phyloP scores from a whole-genome alignment of 371 early-diverging fungal genomes.

The Phascolomyces articulosus region DNA sequence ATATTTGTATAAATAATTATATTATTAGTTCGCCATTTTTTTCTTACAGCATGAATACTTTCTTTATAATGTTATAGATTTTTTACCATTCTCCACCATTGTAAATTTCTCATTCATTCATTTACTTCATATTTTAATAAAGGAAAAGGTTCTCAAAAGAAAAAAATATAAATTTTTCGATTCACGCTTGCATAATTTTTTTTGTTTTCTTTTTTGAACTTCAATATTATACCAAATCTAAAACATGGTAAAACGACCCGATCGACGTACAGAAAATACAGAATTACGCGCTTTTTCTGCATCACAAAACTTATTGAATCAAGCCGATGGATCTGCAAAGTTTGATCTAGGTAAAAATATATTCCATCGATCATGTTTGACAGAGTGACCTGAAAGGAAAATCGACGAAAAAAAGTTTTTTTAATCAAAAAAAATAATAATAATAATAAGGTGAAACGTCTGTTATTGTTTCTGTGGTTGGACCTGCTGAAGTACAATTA shows the following conservation, averaged over 20 bases:
- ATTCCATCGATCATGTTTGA: not conserved
- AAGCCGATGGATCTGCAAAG: slow-evolving; percentile 85
- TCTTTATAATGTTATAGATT: too few species aligned
- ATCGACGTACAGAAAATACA: slow-evolving; percentile 41
- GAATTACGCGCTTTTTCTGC: slow-evolving; percentile 64
- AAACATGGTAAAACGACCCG: slow-evolving; percentile 35
- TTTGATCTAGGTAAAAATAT: slow-evolving; percentile 68
- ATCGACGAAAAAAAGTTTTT: not conserved
- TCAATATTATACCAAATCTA: not conserved
- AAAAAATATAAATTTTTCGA: too few species aligned
- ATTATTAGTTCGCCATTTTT: too few species aligned
- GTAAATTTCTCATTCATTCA: too few species aligned
- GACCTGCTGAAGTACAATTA: slow-evolving; percentile 84
- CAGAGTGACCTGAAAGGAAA: not conserved
- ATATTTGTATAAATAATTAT: too few species aligned
- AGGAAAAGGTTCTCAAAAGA: too few species aligned
- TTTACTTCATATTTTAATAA: too few species aligned
- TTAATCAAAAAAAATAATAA: not conserved
- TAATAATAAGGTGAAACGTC: slow-evolving; percentile 71
- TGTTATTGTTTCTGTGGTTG: slow-evolving; percentile 83
- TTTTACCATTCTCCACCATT: too few species aligned
- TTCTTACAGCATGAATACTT: too few species aligned
- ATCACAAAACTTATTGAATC: slow-evolving; percentile 64
- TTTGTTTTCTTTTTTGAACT: not conserved
- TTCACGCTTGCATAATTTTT: too few species aligned